These are phyloP conservation scores for Tricholoma bakamatsutake DNA, from an alignment of 768 basidiomycete genomes.

Conservation along the genomic window DNA sequence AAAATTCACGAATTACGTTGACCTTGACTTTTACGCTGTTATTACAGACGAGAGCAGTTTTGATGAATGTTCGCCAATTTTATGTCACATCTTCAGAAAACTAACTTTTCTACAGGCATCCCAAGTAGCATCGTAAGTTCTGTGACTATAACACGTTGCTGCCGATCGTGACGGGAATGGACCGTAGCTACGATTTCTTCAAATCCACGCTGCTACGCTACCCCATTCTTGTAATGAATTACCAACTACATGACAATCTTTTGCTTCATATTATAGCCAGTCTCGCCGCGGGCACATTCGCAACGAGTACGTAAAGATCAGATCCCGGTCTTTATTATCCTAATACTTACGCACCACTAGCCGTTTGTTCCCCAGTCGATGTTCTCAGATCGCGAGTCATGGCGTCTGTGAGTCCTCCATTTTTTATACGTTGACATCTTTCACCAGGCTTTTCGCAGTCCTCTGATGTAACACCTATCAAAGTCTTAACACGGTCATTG, in stretches of 20 bases:
- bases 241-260: conserved; percentile 60
- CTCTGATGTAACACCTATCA: conserved; percentile 38
- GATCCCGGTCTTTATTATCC: not conserved
- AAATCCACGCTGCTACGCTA: conserved; percentile 50
- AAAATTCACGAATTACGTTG: conserved; percentile 15
- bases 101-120: conserved; percentile 43
- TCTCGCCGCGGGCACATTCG: conserved; percentile 64
- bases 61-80: conserved; percentile 62
- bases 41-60: conserved; percentile 49
- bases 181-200: conserved; percentile 67
- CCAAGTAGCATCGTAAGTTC: conserved; percentile 77
- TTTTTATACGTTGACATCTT: not conserved
- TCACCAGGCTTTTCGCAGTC: conserved; percentile 33
- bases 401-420: conserved; percentile 50
- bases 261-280: conserved; percentile 65
- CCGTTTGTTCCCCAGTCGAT: conserved; percentile 74
- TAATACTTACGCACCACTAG: conserved; percentile 28
- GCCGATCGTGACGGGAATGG: not conserved
- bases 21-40: not conserved
- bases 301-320: conserved; percentile 53
- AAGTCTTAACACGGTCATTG: conserved; percentile 54
- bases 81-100: conserved; percentile 3
- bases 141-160: not conserved
- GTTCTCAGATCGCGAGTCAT: conserved; percentile 74
- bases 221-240: conserved; percentile 49